Base-by-base conservation (phyloP, 768 basidiomycete species). In the Kwoniella sp. region DNA sequence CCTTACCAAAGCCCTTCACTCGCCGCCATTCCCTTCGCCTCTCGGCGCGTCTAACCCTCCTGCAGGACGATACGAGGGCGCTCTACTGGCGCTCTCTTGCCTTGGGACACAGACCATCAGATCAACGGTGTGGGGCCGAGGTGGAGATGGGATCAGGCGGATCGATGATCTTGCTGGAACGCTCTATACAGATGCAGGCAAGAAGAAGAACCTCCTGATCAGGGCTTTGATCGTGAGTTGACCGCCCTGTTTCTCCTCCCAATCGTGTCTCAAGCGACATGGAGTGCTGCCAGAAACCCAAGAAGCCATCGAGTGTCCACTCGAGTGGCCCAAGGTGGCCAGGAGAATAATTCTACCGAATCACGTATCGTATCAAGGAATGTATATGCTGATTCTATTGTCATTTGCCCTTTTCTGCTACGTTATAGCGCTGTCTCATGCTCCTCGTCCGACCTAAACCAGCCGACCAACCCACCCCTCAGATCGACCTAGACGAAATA, bases 11-110 rank as follows among this genome's bases (percentile, higher is more conserved):
- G 92, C 93, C 0, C 86, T 98, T 1, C 85, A 67, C 31, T 76
- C 70, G 23, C 65, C 74, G 38, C 72, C 78, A 20, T 67, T 68
- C 58, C 74, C 72, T 25, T 76, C 79, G 22, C 73, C 77, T 2
- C 62, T 73, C 13, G 76, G 76, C 12, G 69, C 72, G 3, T 22
- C 59, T 0, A 50, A 57, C n/a, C 72, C 73, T 9, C 76, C 81
- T 23, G 84, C 86, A 22, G 92, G 92, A 5, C 90, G 91, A 7
- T 85, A 93, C 60, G 91, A 94, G 80, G 93, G 95, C 48, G 91
- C 94, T 0, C 87, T 97, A 37, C 87, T 93, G 1, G 92, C 92
- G 20, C 84, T 96, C 30, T 85, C 90, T 25, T 90, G 89, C 17
- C 88, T 94, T 2, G 92, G 92, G 0, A 88, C 90, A 72, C 90